These are phyloP conservation scores for Boechera stricta DNA, from an alignment of 345 rosid genomes.

Conservation along the genomic window DNA sequence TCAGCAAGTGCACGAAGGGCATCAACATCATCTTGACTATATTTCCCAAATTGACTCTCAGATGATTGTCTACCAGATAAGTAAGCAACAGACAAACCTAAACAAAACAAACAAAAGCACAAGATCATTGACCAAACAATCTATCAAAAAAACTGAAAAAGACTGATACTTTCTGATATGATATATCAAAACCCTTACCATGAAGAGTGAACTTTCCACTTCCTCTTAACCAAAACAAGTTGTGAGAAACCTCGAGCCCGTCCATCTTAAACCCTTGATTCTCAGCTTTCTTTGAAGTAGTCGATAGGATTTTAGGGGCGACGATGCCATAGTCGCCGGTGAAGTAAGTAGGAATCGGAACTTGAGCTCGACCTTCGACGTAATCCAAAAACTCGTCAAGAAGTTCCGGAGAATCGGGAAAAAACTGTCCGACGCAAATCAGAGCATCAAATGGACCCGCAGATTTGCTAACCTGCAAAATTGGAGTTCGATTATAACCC, in stretches of 20 bases:
- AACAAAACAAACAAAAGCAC: slow-evolving; percentile 1
- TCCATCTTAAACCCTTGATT: slow-evolving; percentile 90
- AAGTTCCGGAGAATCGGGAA: slow-evolving; percentile 65
- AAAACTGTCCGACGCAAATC: slow-evolving; percentile 87
- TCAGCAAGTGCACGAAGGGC: slow-evolving; percentile 91
- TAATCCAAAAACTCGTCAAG: slow-evolving; percentile 67
- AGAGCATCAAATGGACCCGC: slow-evolving; percentile 86
- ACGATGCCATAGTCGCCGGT: slow-evolving; percentile 84
- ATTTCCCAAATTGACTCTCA: slow-evolving; percentile 69
- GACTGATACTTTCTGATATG: not conserved
- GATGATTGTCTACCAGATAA: slow-evolving; percentile 76
- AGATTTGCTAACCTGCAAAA: slow-evolving; percentile 71
- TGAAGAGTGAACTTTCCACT: slow-evolving; percentile 84
- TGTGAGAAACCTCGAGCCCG: slow-evolving; percentile 63
- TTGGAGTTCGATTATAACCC: slow-evolving; percentile 33
- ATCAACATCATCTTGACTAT: slow-evolving; percentile 85
- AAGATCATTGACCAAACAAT: not conserved
- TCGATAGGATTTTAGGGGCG: slow-evolving; percentile 61
- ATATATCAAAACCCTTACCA: slow-evolving; percentile 48
- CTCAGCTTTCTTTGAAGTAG: slow-evolving; percentile 56
- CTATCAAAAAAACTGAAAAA: not conserved
- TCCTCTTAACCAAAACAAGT: slow-evolving; percentile 85
- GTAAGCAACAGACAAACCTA: slow-evolving; percentile 84
- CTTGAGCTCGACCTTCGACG: slow-evolving; percentile 62
- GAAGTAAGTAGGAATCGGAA: slow-evolving; percentile 88